Percentiles rank a stretch among this genome's conserved stretches.
These are phyloP conservation scores for Wallacemonas collosoma DNA, from an alignment of 208 protist species.

Conservation along the genomic window DNA sequence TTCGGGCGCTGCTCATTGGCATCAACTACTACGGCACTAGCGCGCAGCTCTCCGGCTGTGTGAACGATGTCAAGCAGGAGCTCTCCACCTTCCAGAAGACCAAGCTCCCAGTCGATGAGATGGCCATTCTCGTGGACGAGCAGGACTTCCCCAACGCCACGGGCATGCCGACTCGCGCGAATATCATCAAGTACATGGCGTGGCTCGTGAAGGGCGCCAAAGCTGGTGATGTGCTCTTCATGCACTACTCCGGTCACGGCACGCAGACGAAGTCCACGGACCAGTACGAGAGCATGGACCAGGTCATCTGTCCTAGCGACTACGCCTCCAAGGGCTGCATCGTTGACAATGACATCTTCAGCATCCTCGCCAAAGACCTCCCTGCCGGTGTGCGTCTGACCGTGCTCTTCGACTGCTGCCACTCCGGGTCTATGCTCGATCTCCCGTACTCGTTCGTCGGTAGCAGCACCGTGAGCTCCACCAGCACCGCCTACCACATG, in stretches of 20 bases:
- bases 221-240: conserved; percentile 78
- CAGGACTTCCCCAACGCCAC: conserved; percentile 40
- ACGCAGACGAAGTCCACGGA: conserved; percentile 55
- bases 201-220: conserved; percentile 68
- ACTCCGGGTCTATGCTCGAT: conserved; percentile 84
- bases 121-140: conserved; percentile 76
- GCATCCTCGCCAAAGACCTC: conserved; percentile 45
- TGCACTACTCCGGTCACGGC: conserved; percentile 87
- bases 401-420: conserved; percentile 90
- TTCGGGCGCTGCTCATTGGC: conserved; percentile 62
- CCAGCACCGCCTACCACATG: conserved; percentile 45
- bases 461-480: conserved; percentile 21
- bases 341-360: conserved; percentile 78
- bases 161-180: conserved; percentile 48
- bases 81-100: conserved; percentile 63
- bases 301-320: conserved; percentile 73
- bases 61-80: conserved; percentile 70
- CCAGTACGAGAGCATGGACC: conserved; percentile 72
- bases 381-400: conserved; percentile 67
- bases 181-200: conserved; percentile 76
- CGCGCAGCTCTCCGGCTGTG: conserved; percentile 63
- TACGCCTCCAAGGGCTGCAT: conserved; percentile 57
- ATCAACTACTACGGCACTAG: conserved; percentile 80
- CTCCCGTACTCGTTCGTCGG: conserved; percentile 72
- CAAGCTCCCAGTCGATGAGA: conserved; percentile 46